Evolutionary conservation across 73 alveolate genomes (phyloP).

Genomic region (Blepharisma stoltei): DNA sequence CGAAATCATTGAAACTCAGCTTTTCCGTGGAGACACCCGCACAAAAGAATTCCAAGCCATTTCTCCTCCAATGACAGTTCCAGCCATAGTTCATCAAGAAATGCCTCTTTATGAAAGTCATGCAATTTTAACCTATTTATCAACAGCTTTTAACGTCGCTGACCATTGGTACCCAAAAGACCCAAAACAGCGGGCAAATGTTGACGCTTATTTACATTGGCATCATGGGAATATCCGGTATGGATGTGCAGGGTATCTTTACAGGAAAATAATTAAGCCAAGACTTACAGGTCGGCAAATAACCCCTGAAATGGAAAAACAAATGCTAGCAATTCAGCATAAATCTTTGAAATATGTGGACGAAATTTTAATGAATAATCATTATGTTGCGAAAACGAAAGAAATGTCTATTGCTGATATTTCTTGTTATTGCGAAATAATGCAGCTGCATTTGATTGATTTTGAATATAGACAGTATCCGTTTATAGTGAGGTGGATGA

Average conservation of each 20-base stretch:
- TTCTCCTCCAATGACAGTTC: slow-evolving; percentile 52
- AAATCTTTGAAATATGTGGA: slow-evolving; percentile 17
- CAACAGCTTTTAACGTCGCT: slow-evolving; percentile 36
- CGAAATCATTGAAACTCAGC: slow-evolving; percentile 33
- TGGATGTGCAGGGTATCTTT: slow-evolving; percentile 30
- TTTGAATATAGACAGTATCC: slow-evolving; percentile 3
- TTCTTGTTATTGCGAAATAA: not conserved
- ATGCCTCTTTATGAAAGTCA: slow-evolving; percentile 51
- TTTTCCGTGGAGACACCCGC: slow-evolving; percentile 36
- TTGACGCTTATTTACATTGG: slow-evolving; percentile 60
- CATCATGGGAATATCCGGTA: slow-evolving; percentile 50
- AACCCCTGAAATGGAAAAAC: not conserved
- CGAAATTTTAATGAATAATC: not conserved
- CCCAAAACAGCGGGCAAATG: slow-evolving; percentile 37
- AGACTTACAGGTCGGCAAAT: not conserved
- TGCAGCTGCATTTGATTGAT: not conserved
- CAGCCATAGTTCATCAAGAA: slow-evolving; percentile 51
- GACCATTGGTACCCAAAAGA: slow-evolving; percentile 77
- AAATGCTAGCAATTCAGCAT: not conserved
- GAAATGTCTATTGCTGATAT: slow-evolving; percentile 25
- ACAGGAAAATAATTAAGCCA: slow-evolving; percentile 9
- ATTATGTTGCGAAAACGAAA: not conserved
- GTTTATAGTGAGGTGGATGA: not conserved
- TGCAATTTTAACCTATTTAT: slow-evolving; percentile 55
- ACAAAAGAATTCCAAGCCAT: slow-evolving; percentile 35